These are phyloP conservation scores for Penicillium crystallinum DNA, from an alignment of 495 filamentous ascomycete genomes.

Conservation along the genomic window DNA sequence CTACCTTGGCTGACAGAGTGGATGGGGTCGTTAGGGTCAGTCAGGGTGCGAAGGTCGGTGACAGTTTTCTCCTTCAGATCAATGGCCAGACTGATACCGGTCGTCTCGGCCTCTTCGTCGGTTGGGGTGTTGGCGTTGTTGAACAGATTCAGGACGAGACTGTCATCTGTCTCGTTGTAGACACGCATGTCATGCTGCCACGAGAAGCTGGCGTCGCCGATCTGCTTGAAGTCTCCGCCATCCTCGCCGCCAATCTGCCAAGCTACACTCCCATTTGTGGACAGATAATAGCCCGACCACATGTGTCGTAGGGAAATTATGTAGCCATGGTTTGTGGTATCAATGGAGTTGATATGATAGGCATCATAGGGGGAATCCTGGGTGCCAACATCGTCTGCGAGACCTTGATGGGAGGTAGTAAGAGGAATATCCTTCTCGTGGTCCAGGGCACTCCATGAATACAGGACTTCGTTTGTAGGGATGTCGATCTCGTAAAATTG, in stretches of 20 bases:
- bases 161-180: slow-evolving; percentile 30
- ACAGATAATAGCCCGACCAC: slow-evolving; percentile 33
- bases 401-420: slow-evolving; percentile 23
- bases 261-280: slow-evolving; percentile 31
- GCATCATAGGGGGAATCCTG: slow-evolving; percentile 32
- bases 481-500: slow-evolving; percentile 44
- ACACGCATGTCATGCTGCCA: slow-evolving; percentile 43
- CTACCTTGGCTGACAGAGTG: slow-evolving; percentile 45
- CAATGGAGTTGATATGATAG: slow-evolving; percentile 39
- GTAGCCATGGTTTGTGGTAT: slow-evolving; percentile 31
- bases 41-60: slow-evolving; percentile 28
- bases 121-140: slow-evolving; percentile 34
- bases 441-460: slow-evolving; percentile 31
- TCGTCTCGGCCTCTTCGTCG: slow-evolving; percentile 25
- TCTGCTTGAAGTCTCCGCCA: slow-evolving; percentile 38
- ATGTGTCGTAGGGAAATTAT: slow-evolving; percentile 35
- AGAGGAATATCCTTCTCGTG: slow-evolving; percentile 17
- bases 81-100: slow-evolving; percentile 36
- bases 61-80: slow-evolving; percentile 38
- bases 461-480: slow-evolving; percentile 26
- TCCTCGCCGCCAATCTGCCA: slow-evolving; percentile 39
- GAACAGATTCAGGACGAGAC: slow-evolving; percentile 26
- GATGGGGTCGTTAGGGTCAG: slow-evolving; percentile 31
- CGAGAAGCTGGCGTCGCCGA: slow-evolving; percentile 35
- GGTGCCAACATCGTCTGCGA: slow-evolving; percentile 14